Conservation (phyloP, 2,329 filamentous ascomycete species). For the Penicillium sp. region DNA sequence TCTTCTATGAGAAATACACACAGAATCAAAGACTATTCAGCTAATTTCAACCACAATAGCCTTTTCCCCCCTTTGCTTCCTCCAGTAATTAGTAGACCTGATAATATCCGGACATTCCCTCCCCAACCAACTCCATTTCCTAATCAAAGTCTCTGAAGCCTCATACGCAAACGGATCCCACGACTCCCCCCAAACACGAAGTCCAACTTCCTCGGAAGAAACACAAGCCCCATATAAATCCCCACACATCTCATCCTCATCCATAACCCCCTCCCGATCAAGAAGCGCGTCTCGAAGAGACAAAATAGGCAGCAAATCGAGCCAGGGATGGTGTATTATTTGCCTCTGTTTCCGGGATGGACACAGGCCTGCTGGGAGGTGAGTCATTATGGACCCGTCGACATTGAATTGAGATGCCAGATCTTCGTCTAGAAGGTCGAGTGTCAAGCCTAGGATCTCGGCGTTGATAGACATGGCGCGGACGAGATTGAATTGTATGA, state of each 20-base stretch:
- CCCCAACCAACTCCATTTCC: constrained; percentile 28
- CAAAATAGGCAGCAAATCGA: constrained; percentile 29
- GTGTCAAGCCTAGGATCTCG: constrained; percentile 13
- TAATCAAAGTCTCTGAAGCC: constrained; percentile 25
- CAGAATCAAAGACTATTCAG: too few relatives aligned
- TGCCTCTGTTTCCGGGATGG: constrained; percentile 15
- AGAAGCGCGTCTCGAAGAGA: constrained; percentile 27
- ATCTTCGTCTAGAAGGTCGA: constrained; percentile 15
- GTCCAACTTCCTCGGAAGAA: constrained; percentile 11
- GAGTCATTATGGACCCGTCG: constrained; percentile 7
- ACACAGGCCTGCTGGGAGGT: constrained; percentile 17
- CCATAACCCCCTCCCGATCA: constrained; percentile 11
- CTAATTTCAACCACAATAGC: background rate
- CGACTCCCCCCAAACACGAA: constrained; percentile 31
- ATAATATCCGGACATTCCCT: constrained; percentile 27
- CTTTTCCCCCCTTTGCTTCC: constrained; percentile 22
- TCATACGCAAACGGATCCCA: constrained; percentile 33
- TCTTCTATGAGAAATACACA: too few relatives aligned
- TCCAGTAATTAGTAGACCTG: constrained; percentile 27
- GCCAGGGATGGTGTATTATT: constrained; percentile 30
- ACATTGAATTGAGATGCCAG: constrained; percentile 21
- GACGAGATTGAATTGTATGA: constrained; percentile 12
- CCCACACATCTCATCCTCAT: constrained; percentile 25
- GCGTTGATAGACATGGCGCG: constrained; percentile 16
- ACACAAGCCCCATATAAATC: constrained; percentile 19